A percentile compares a stretch with the other conserved stretches of the same genome.
Evolutionary conservation across 2,329 filamentous ascomycete genomes (phyloP).

Genomic region (Arthrinium phaeospermum): DNA sequence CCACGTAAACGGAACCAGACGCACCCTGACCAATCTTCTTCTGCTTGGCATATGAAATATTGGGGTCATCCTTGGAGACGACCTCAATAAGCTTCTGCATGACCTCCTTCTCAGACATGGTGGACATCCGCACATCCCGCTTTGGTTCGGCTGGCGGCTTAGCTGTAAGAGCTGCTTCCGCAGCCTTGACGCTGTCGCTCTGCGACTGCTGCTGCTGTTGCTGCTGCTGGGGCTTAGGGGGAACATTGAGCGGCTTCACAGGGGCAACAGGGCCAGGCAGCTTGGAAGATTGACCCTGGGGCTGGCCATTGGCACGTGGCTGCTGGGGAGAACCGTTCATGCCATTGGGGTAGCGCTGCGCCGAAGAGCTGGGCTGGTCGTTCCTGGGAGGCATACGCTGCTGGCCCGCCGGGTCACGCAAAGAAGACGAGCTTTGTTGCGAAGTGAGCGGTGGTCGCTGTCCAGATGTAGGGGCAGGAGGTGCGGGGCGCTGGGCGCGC

Average conservation of each 20-base stretch:
- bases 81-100: conserved; percentile 95
- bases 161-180: conserved; percentile 85
- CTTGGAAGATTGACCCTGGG: conserved; percentile 52
- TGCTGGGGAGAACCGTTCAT: conserved; percentile 55
- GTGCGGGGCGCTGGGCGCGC: conserved; percentile 80
- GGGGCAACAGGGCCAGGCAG: conserved; percentile 68
- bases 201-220: conserved; percentile 45
- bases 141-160: conserved; percentile 78
- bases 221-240: conserved; percentile 55
- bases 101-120: conserved; percentile 95
- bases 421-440: conserved; percentile 57
- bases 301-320: conserved; percentile 52
- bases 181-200: conserved; percentile 80
- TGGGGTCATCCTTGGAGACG: conserved; percentile 93
- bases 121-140: conserved; percentile 97
- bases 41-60: conserved; percentile 96
- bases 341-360: conserved; percentile 64
- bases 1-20: conserved; percentile 96
- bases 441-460: conserved; percentile 53
- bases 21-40: conserved; percentile 99
- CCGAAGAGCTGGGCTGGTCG: conserved; percentile 52
- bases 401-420: conserved; percentile 46
- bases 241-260: conserved; percentile 82
- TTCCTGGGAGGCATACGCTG: conserved; percentile 51
- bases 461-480: conserved; percentile 64